Percentiles rank a stretch among this genome's conserved stretches.
Evolutionary conservation across 2,329 filamentous ascomycete species (phyloP).

Genomic region (Ophiostoma sp.): DNA sequence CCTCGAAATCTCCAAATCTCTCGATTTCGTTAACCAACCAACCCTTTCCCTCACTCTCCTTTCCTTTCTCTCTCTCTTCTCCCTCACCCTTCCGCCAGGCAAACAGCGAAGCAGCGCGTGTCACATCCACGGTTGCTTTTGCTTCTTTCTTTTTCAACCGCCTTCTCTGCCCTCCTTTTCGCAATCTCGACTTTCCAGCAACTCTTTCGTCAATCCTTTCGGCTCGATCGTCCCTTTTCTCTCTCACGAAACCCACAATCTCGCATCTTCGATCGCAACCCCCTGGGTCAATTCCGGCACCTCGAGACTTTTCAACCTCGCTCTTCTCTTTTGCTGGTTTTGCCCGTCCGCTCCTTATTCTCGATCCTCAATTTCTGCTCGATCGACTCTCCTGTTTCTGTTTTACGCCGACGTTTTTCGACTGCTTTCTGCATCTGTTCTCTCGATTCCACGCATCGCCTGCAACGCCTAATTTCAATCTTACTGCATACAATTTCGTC

Average conservation of each 20-base stretch:
- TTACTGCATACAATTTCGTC: neutral
- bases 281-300: slow-evolving; percentile 58
- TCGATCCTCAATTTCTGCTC: slow-evolving; percentile 1
- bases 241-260: slow-evolving; percentile 20
- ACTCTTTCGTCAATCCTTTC: slow-evolving; percentile 17
- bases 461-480: neutral
- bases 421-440: slow-evolving; percentile 11
- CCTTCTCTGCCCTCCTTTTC: neutral
- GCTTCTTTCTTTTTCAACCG: slow-evolving; percentile 26
- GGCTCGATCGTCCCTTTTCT: slow-evolving; percentile 30
- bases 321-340: slow-evolving; percentile 47
- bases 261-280: slow-evolving; percentile 5
- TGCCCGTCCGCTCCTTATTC: slow-evolving; percentile 60
- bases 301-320: slow-evolving; percentile 43
- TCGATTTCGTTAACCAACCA: slow-evolving; percentile 18
- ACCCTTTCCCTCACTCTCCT: neutral
- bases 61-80: slow-evolving; percentile 15
- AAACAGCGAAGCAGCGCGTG: slow-evolving; percentile 16
- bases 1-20: slow-evolving; percentile 19
- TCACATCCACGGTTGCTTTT: neutral
- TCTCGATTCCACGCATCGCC: neutral
- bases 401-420: neutral
- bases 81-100: neutral
- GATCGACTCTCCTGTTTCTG: neutral
- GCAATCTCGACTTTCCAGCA: neutral